Conservation (phyloP, 305 asterid species). For the Fraxinus baroniana region DNA sequence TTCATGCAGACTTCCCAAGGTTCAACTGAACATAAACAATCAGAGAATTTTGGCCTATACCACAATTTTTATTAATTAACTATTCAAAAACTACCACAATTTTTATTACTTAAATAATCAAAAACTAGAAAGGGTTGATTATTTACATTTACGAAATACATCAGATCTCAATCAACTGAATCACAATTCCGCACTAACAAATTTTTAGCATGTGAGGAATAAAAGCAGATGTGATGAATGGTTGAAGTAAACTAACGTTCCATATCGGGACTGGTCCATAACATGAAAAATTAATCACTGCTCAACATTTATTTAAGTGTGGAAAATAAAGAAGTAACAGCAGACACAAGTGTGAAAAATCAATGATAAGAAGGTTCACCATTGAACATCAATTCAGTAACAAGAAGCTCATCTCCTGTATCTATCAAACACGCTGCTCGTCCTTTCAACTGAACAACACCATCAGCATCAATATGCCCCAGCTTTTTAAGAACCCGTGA, state of each 20-base stretch:
- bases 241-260: neutral
- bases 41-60: neutral
- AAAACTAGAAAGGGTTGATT: neutral
- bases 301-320: neutral
- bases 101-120: neutral
- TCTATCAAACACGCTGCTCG: conserved; percentile 98
- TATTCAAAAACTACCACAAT: neutral
- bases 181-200: neutral
- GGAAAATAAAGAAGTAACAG: neutral
- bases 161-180: neutral
- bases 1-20: conserved; percentile 3
- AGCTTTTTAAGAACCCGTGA: conserved; percentile 87
- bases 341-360: conserved; percentile 11
- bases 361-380: conserved; percentile 42
- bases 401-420: conserved; percentile 98
- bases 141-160: neutral
- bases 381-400: conserved; percentile 96
- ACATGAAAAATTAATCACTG: conserved; percentile 6
- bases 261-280: neutral
- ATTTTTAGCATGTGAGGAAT: neutral
- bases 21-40: neutral
- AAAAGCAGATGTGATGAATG: neutral
- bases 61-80: neutral
- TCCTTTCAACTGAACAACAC: conserved; percentile 88
- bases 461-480: conserved; percentile 87